Evolutionary conservation across 495 filamentous ascomycete genomes (phyloP), one percentile per base, ranked within the genome.

Genomic region (Xylaria cubensis): DNA sequence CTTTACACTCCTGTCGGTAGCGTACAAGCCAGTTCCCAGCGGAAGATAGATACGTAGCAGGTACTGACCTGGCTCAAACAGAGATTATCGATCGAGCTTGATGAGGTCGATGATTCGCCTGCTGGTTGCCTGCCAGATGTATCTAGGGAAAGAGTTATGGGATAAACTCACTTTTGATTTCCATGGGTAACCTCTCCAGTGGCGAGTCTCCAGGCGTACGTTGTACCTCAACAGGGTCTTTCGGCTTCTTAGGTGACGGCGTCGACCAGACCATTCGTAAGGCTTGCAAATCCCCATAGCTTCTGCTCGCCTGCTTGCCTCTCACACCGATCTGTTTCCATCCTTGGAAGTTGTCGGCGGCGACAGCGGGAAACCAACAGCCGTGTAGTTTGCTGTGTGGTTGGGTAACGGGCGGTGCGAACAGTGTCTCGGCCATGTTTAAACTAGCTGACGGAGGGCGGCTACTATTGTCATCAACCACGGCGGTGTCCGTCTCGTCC

Each of bases 311-410:
- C 73, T 88, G 86, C 75, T 86, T 90, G 13, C 91, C 91, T 63
- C 86, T 86, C 46, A 92, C 82, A 48, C 86, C 85, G 74, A 93
- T 91, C 76, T 89, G 86, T 82, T 92, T 93, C 91, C 91, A 93
- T 55, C 90, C 91, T 71, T 87, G 81, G 74, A 92, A 93, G 71
- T 87, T 86, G 73, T 92, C 90, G 75, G 91, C 92, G 63, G 77
- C 77, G 76, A 79, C 76, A n/a, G 77, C 77, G 8, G 90, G 92
- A 75, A 90, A 91, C 83, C 90, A 92, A 76, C 89, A 92, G 62
- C 84, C 86, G 46, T 86, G 86, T 4, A 89, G 80, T 64, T 74
- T 82, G 74, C 84, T 85, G 69, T 81, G 64, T 24, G 84, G 85
- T 32, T 84, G 73, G 12, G 85, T 87, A 51, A 84, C 67, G 21